Conservation (phyloP, 1,284 basidiomycete genomes). For the Cryptococcus wingfieldii region DNA sequence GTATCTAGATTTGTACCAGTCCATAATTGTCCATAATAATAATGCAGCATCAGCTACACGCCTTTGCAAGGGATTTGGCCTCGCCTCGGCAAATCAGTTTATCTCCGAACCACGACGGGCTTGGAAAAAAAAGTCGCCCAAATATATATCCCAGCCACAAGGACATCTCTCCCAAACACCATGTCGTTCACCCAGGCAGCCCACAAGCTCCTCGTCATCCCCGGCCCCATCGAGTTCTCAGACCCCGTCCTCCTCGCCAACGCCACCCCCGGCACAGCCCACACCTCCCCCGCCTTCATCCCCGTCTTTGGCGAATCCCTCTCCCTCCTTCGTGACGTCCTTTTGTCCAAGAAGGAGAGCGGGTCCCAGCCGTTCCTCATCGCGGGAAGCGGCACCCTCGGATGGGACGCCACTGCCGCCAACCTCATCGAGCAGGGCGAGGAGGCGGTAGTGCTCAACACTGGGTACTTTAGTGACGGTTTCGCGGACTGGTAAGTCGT, state of each 20-base stretch:
- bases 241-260: constrained; percentile 52
- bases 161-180: not conserved
- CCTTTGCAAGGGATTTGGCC: not conserved
- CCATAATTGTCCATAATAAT: not conserved
- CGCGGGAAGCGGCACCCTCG: constrained; percentile 89
- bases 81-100: too few species aligned
- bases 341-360: constrained; percentile 61
- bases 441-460: constrained; percentile 63
- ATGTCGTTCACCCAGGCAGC: constrained; percentile 40
- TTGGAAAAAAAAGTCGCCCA: not conserved
- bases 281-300: constrained; percentile 87
- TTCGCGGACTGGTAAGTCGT: constrained; percentile 70
- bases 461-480: constrained; percentile 84
- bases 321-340: constrained; percentile 74
- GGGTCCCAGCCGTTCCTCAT: constrained; percentile 77
- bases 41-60: not conserved
- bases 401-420: constrained; percentile 71
- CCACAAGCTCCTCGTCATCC: constrained; percentile 50
- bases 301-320: constrained; percentile 86
- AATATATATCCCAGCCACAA: not conserved
- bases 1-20: not conserved
- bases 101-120: too few species aligned
- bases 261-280: constrained; percentile 68
- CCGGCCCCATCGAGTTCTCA: constrained; percentile 49
- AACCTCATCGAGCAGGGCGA: constrained; percentile 79